Evolutionary conservation across 768 basidiomycete genomes (phyloP), one percentile per base, ranked within the genome.

Genomic region (Pilatotrama ljubarskyi): DNA sequence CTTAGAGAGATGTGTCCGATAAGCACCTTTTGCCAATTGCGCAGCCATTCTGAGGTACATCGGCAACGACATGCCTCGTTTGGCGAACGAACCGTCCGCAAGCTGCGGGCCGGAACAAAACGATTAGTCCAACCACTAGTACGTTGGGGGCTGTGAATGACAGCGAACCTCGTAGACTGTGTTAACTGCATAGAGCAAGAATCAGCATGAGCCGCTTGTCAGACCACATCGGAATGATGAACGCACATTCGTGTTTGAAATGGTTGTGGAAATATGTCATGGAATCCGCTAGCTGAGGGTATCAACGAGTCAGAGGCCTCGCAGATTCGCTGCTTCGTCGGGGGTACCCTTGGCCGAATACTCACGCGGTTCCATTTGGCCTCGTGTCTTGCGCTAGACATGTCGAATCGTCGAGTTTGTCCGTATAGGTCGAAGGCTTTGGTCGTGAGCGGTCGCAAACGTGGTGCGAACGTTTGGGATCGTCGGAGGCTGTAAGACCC

Each of bases 241-340:
- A 72, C 78, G 47, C 62, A 80, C 81, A 83, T 67, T 83, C 79
- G 32, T 73, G 59, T 61, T 82, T 84, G 72, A 82, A 84, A 44
- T 67, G 66, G 25, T 68, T 59, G 51, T 72, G 70, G 54, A 69
- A 72, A 40, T 53, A 61, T 9, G 43, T 18, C 70, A 70, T 72
- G 14, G 38, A 9, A 6, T 59, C 58, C 24, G 58, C 64, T 5
- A 67, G 36, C 68, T 69, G 42, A 9, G 17, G 15, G 8, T 22
- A 13, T 10, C 14, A 32, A 29, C 29, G n/a, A n/a, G 53, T 57
- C 17, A 57, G 44, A 25, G 22, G 7, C 41, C 25, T 51, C 17
- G 4, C 17, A 42, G 9, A 13, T 18, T n/a, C 14, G 35, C 24
- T 0, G 37, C 35, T 24, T 9, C n/a, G 13, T n/a, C 5, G 20